phyloP scores from a whole-genome alignment of 2,329 filamentous ascomycete genomes.

The Orbilia blumenaviensis region DNA sequence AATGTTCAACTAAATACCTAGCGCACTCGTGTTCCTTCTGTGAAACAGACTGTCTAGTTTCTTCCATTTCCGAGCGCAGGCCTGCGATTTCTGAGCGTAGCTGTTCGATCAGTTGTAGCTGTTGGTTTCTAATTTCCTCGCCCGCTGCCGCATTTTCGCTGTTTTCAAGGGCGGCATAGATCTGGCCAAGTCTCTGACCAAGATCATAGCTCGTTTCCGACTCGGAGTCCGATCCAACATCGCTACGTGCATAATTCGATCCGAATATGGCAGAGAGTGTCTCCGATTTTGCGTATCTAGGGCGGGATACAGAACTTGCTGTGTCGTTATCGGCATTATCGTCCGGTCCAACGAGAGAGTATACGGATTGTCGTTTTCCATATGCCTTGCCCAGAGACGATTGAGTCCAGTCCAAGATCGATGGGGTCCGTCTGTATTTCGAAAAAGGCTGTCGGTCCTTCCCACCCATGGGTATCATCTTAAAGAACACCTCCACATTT shows the following conservation, averaged over 20 bases:
- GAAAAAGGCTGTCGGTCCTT: conserved; percentile 40
- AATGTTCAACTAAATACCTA: conserved; percentile 41
- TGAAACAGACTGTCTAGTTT: conserved; percentile 31
- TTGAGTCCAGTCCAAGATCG: conserved; percentile 47
- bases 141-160: conserved; percentile 23
- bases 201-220: conserved; percentile 38
- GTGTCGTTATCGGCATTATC: conserved; percentile 20
- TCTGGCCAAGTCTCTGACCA: conserved; percentile 36
- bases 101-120: conserved; percentile 44
- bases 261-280: conserved; percentile 22
- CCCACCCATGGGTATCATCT: conserved; percentile 50
- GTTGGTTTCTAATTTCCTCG: conserved; percentile 31
- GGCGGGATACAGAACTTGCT: conserved; percentile 10
- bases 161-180: conserved; percentile 26
- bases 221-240: conserved; percentile 39
- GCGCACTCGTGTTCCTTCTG: conserved; percentile 49
- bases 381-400: conserved; percentile 29
- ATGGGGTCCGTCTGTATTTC: conserved; percentile 32
- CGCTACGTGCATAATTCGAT: conserved; percentile 34
- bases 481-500: conserved; percentile 52
- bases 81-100: conserved; percentile 37
- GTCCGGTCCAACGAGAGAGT: conserved; percentile 34
- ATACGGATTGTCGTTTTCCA: conserved; percentile 27
- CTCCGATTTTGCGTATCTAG: conserved; percentile 45
- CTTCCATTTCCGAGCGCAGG: conserved; percentile 41